These are phyloP conservation scores for Apocynum venetum DNA, from an alignment of 257 asterid species.

Conservation along the genomic window DNA sequence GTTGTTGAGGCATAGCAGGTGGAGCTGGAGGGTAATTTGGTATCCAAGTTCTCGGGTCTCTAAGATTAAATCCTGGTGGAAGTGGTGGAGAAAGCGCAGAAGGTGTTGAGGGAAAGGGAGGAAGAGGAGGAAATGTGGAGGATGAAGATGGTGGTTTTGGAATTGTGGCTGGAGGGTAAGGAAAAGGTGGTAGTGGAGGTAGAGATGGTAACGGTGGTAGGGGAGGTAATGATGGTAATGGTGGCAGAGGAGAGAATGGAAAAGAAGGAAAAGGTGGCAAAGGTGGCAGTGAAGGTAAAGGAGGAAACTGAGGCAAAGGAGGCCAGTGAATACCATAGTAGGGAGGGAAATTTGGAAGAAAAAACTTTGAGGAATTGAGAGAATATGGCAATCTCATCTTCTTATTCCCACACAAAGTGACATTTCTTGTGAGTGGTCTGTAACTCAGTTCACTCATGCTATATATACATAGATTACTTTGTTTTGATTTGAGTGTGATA, in stretches of 20 bases:
- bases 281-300: slow-evolving; percentile 21
- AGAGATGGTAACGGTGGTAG: slow-evolving; percentile 14
- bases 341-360: slow-evolving; percentile 27
- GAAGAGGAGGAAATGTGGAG: slow-evolving; percentile 10
- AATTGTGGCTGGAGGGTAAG: slow-evolving; percentile 3
- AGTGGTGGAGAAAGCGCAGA: not conserved
- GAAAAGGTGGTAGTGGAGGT: slow-evolving; percentile 10
- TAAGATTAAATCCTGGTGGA: slow-evolving; percentile 8
- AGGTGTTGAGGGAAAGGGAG: not conserved
- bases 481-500: slow-evolving; percentile 26
- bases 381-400: slow-evolving; percentile 5
- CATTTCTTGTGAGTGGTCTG: slow-evolving; percentile 21
- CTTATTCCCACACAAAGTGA: slow-evolving; percentile 23
- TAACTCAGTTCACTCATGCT: slow-evolving; percentile 26
- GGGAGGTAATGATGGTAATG: slow-evolving; percentile 13
- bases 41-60: slow-evolving; percentile 28
- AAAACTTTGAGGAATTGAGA: slow-evolving; percentile 25
- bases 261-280: slow-evolving; percentile 18
- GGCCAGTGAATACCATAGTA: slow-evolving; percentile 21
- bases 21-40: slow-evolving; percentile 25
- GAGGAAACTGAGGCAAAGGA: slow-evolving; percentile 22
- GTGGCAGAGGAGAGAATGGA: slow-evolving; percentile 3
- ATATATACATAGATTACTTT: slow-evolving; percentile 28
- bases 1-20: slow-evolving; percentile 10
- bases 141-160: slow-evolving; percentile 13